Conservation (phyloP, 2,329 filamentous ascomycete genomes). For the Fusarium solani-melongenae region DNA sequence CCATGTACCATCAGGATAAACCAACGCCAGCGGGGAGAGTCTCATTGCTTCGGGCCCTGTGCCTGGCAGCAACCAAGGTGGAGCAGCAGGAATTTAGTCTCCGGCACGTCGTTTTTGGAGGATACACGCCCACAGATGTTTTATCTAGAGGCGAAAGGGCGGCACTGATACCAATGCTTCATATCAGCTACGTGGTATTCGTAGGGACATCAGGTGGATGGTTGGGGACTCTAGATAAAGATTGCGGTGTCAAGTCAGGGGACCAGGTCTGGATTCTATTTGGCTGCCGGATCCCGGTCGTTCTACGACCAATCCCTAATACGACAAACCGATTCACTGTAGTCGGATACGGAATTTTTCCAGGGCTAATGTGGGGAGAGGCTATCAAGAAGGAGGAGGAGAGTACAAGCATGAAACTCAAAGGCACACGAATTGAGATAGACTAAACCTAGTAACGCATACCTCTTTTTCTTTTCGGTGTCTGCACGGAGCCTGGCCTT, state of each 20-base stretch:
- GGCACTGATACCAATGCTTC: not conserved
- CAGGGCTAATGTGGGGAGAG: conserved; percentile 4
- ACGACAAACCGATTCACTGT: not conserved
- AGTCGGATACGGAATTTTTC: not conserved
- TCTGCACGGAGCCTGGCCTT: not conserved
- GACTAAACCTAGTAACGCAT: not conserved
- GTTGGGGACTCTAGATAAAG: not conserved
- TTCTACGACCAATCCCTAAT: not conserved
- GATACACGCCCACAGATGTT: not conserved
- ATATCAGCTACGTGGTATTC: not conserved
- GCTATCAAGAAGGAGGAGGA: not conserved
- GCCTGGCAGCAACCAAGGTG: not conserved
- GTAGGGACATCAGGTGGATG: not conserved
- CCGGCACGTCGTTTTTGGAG: not conserved
- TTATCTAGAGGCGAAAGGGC: not conserved
- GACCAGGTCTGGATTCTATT: conserved; percentile 11
- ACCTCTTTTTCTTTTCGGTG: not conserved
- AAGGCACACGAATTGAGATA: not conserved
- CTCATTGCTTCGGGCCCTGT: not conserved
- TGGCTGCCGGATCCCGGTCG: not conserved
- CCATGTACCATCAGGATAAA: not conserved
- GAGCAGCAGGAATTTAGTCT: not conserved
- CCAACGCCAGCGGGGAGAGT: not conserved
- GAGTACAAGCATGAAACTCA: not conserved
- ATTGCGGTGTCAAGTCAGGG: not conserved